Conservation (phyloP, 345 rosid species). For the Physaria fendleri region DNA sequence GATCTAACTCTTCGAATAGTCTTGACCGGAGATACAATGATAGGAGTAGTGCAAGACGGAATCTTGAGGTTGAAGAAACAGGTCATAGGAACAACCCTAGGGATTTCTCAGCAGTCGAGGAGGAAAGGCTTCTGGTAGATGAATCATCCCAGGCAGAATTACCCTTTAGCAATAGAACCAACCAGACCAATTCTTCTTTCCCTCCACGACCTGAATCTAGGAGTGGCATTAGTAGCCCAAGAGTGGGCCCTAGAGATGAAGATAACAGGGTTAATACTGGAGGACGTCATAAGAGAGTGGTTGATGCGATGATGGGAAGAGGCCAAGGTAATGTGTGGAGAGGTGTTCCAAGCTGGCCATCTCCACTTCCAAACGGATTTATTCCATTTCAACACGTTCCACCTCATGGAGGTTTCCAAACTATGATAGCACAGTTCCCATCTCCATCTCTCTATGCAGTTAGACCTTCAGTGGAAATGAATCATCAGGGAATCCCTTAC, state of each 20-base stretch:
- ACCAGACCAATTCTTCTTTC: slow-evolving; percentile 46
- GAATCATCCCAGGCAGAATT: slow-evolving; percentile 59
- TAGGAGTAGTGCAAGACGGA: slow-evolving; percentile 53
- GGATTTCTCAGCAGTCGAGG: slow-evolving; percentile 45
- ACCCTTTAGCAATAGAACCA: slow-evolving; percentile 46
- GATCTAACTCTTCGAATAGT: slow-evolving; percentile 77
- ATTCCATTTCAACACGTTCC: slow-evolving; percentile 87
- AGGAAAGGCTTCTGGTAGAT: slow-evolving; percentile 54
- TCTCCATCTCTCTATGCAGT: slow-evolving; percentile 67
- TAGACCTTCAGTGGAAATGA: slow-evolving; percentile 79
- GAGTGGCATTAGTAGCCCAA: slow-evolving; percentile 60
- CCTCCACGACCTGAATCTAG: slow-evolving; percentile 62
- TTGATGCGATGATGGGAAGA: slow-evolving; percentile 62
- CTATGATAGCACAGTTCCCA: slow-evolving; percentile 74
- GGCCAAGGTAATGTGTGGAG: slow-evolving; percentile 90
- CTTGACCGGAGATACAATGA: slow-evolving; percentile 60
- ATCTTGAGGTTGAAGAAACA: slow-evolving; percentile 67
- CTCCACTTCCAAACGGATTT: slow-evolving; percentile 74
- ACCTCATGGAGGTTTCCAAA: slow-evolving; percentile 69
- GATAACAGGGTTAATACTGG: slow-evolving; percentile 44
- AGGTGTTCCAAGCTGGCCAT: slow-evolving; percentile 75
- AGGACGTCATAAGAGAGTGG: slow-evolving; percentile 58
- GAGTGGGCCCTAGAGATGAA: slow-evolving; percentile 63
- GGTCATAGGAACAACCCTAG: slow-evolving; percentile 53
- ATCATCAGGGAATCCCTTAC: slow-evolving; percentile 69